Conservation (phyloP, 208 protist genomes). For the Crithidia thermophila region DNA sequence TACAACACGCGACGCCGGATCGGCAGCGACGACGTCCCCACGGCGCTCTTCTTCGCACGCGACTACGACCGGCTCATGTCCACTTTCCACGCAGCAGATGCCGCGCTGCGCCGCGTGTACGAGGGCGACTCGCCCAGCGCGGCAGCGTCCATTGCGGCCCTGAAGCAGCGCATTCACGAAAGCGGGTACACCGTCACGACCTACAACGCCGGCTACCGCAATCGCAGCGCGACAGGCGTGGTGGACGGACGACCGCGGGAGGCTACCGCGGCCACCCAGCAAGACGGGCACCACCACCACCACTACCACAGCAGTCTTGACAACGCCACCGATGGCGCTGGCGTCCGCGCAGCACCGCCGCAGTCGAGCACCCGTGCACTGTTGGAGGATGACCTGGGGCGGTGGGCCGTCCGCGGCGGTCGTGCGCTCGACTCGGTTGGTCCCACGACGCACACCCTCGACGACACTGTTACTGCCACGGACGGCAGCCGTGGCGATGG, state of each 20-base stretch:
- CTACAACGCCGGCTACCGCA: conserved; percentile 54
- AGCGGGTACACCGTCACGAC: conserved; percentile 40
- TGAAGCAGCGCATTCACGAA: conserved; percentile 38
- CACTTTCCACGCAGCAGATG: conserved; percentile 37
- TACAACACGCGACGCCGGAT: conserved; percentile 54
- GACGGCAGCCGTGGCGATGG: background rate
- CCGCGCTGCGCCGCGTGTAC: conserved; percentile 44
- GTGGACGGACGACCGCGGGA: too few relatives aligned
- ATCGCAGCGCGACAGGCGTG: too few relatives aligned
- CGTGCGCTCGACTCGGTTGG: conserved; percentile 13
- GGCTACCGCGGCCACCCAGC: background rate
- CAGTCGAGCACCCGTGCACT: conserved; percentile 18
- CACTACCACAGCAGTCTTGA: background rate
- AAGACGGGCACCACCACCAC: too few relatives aligned
- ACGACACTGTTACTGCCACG: background rate
- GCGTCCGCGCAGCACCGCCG: too few relatives aligned
- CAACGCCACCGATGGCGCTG: background rate
- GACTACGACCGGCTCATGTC: conserved; percentile 46
- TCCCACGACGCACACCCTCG: background rate
- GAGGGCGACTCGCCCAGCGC: conserved; percentile 50
- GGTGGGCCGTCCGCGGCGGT: conserved; percentile 22
- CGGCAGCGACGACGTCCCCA: conserved; percentile 4
- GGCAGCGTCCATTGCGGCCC: conserved; percentile 34
- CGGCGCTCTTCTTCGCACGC: conserved; percentile 84
- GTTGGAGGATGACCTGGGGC: conserved; percentile 29